These are phyloP conservation scores for Metschnikowia rubicola DNA, from an alignment of 805 yeast genomes.

Conservation along the genomic window DNA sequence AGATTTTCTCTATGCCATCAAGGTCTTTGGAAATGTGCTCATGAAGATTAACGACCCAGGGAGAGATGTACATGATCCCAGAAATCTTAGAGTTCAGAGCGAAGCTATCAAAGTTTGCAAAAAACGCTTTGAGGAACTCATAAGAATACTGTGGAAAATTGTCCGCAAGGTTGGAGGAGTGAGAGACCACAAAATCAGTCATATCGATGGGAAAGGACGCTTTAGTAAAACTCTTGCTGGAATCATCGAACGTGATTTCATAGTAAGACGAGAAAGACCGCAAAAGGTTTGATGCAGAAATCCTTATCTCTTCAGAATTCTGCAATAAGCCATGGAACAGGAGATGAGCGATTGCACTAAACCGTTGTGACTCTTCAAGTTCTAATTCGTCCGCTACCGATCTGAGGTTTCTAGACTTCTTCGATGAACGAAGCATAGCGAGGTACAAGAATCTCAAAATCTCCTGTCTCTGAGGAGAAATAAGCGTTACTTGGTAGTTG, in stretches of 20 bases:
- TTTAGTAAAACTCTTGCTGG: slow-evolving; percentile 50
- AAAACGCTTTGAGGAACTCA: slow-evolving; percentile 53
- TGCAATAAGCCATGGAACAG: slow-evolving; percentile 68
- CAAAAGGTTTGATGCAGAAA: slow-evolving; percentile 59
- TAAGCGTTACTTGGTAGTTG: slow-evolving; percentile 27
- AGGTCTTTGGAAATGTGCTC: slow-evolving; percentile 55
- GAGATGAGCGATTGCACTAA: slow-evolving; percentile 62
- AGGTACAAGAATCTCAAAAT: slow-evolving; percentile 69
- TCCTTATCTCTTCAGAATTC: slow-evolving; percentile 53
- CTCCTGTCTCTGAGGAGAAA: slow-evolving; percentile 44
- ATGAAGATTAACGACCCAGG: slow-evolving; percentile 73
- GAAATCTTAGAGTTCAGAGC: slow-evolving; percentile 34
- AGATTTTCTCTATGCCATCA: slow-evolving; percentile 57
- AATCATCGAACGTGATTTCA: slow-evolving; percentile 56
- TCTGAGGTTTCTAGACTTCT: slow-evolving; percentile 26
- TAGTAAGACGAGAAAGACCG: slow-evolving; percentile 60
- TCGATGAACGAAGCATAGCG: slow-evolving; percentile 52
- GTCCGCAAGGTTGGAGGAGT: slow-evolving; percentile 56
- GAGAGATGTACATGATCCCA: slow-evolving; percentile 53
- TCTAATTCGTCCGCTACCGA: slow-evolving; percentile 43
- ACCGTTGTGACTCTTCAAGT: slow-evolving; percentile 37
- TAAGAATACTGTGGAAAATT: slow-evolving; percentile 58
- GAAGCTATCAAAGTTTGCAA: slow-evolving; percentile 40
- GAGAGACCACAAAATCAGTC: slow-evolving; percentile 53
- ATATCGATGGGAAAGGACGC: slow-evolving; percentile 68